phyloP scores from a whole-genome alignment of 495 filamentous ascomycete genomes.

The Daldinia caldariorum region DNA sequence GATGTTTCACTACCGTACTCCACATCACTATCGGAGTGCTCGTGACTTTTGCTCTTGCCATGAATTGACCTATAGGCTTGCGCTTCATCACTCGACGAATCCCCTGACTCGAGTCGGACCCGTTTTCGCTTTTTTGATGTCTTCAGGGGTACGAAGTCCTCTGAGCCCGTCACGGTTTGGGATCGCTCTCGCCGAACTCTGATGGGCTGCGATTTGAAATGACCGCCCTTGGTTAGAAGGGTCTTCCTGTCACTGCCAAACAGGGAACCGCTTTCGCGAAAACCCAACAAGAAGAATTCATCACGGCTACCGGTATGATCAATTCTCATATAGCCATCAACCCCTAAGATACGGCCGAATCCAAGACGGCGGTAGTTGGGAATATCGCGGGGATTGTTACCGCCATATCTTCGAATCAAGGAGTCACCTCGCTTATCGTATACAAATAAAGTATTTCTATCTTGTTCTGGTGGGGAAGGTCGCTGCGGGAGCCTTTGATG shows the following conservation, averaged over 20 bases:
- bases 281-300: slow-evolving; percentile 48
- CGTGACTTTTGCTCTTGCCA: slow-evolving; percentile 63
- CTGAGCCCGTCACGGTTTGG: slow-evolving; percentile 31
- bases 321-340: slow-evolving; percentile 50
- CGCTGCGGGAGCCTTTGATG: slow-evolving; percentile 47
- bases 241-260: slow-evolving; percentile 52
- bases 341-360: slow-evolving; percentile 53
- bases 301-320: slow-evolving; percentile 50
- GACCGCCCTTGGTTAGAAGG: slow-evolving; percentile 43
- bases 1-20: slow-evolving; percentile 61
- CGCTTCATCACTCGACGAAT: slow-evolving; percentile 57
- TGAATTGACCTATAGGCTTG: slow-evolving; percentile 77
- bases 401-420: slow-evolving; percentile 56
- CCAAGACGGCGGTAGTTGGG: slow-evolving; percentile 56
- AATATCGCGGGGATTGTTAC: slow-evolving; percentile 52
- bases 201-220: slow-evolving; percentile 45
- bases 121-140: slow-evolving; percentile 56
- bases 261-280: slow-evolving; percentile 46
- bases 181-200: slow-evolving; percentile 34
- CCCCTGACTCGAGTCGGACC: slow-evolving; percentile 27
- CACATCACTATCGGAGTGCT: slow-evolving; percentile 59
- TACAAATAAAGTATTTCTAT: slow-evolving; percentile 44
- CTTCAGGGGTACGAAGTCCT: slow-evolving; percentile 53
- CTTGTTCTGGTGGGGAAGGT: slow-evolving; percentile 33
- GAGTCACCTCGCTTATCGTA: slow-evolving; percentile 57